Conservation (phyloP, 78 protist genomes). For the Cavenderia fasciculata region DNA sequence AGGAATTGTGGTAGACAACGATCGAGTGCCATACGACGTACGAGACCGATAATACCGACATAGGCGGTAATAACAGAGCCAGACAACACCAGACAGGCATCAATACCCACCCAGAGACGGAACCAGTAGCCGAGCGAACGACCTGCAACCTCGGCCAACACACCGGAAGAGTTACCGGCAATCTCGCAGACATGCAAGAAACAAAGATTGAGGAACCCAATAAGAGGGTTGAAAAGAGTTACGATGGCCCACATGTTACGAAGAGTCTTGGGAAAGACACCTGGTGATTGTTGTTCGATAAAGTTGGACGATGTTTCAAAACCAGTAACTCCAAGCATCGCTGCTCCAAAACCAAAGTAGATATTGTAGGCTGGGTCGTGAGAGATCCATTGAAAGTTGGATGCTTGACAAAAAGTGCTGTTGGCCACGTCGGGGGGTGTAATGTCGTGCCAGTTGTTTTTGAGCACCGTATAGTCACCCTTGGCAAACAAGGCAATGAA, state of each 20-base stretch:
- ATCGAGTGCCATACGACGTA: slow-evolving; percentile 88
- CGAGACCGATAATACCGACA: slow-evolving; percentile 92
- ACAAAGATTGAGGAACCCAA: slow-evolving; percentile 64
- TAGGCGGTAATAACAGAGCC: slow-evolving; percentile 86
- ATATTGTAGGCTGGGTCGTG: slow-evolving; percentile 62
- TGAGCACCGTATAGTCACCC: slow-evolving; percentile 1
- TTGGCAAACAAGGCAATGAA: not conserved
- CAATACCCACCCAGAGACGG: slow-evolving; percentile 67
- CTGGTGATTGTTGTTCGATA: slow-evolving; percentile 90
- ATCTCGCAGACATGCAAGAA: slow-evolving; percentile 31
- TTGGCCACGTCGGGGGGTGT: not conserved
- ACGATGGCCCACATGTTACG: slow-evolving; percentile 89
- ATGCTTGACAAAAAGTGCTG: not conserved
- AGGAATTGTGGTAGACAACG: slow-evolving; percentile 87
- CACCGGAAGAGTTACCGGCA: slow-evolving; percentile 5
- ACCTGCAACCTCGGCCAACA: slow-evolving; percentile 28
- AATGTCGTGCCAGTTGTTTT: slow-evolving; percentile 16
- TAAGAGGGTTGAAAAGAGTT: slow-evolving; percentile 80
- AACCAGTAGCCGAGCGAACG: slow-evolving; percentile 65
- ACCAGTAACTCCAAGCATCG: slow-evolving; percentile 92
- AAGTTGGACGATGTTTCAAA: slow-evolving; percentile 92
- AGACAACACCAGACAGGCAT: slow-evolving; percentile 86
- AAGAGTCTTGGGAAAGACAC: slow-evolving; percentile 89
- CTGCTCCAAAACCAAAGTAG: slow-evolving; percentile 91
- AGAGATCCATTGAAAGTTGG: not conserved